Evolutionary conservation across 2,329 filamentous ascomycete genomes (phyloP), one percentile per base, ranked within the genome.

Genomic region (Pseudocercospora pini-densiflorae): DNA sequence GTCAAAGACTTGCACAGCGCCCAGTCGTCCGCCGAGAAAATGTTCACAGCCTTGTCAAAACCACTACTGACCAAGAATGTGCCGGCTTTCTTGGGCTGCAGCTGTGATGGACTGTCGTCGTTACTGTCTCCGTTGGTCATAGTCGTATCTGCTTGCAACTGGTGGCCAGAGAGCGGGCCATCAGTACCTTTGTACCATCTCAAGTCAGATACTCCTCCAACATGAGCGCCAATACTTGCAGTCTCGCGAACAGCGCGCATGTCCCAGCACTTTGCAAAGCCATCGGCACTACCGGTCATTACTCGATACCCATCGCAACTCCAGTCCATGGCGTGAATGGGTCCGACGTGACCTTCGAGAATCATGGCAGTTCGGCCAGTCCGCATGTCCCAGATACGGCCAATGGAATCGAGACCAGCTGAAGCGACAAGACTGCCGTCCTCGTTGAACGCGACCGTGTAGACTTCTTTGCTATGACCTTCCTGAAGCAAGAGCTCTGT

Each of bases 211-310:
- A 99, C 94, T 36, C 95, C 91, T 70, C 93, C 94, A 59, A 88
- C 90, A 78, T 99, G 95, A 6, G 95, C 94, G 58, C 94, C 95
- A 55, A 99, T 91, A 19, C 91, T 92, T 12, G 92, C 94, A 0
- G 88, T 90, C 69, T 90, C 89, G 73, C 91, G 88, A 58, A 98
- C 94, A 74, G 95, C 94, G 54, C 95, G 89, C 61, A 99, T 86
- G 77, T 99, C 95, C 95, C 95, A 99, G 80, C 94, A 97, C 79
- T 97, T 98, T 75, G 97, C 89, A 87, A 95, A 98, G 19, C 94
- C 94, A 76, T 99, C 95, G 1, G 90, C 93, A 14, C 93, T 96
- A 1, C 93, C 94, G 0, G 93, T 93, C n/a, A 98, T 83, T 8
- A 98, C 88, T n/a, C 95, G 89, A 78, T 97, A 90, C 5, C 94